A percentile compares a stretch with the other conserved stretches of the same genome.
phyloP scores from a whole-genome alignment of 2,329 filamentous ascomycete species.

The Epichloe uncinata region DNA sequence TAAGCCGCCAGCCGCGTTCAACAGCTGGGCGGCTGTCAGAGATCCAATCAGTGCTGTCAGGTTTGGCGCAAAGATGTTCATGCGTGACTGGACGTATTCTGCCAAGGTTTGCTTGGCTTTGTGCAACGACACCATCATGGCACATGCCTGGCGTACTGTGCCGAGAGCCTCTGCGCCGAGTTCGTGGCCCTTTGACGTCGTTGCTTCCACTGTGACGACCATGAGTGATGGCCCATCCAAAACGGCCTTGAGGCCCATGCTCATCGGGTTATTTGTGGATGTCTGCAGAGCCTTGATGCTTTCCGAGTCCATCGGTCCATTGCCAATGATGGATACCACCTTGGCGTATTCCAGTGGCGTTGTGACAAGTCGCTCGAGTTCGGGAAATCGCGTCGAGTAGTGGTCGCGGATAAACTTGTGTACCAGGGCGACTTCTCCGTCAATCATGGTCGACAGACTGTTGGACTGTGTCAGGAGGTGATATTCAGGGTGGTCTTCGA shows the following conservation, averaged over 20 bases:
- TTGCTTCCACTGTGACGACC: slow-evolving; percentile 91
- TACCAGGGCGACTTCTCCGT: slow-evolving; percentile 80
- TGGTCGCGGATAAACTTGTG: slow-evolving; percentile 96
- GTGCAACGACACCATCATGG: slow-evolving; percentile 80
- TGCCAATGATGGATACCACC: slow-evolving; percentile 83
- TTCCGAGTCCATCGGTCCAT: slow-evolving; percentile 70
- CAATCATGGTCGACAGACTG: slow-evolving; percentile 79
- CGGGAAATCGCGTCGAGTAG: slow-evolving; percentile 86
- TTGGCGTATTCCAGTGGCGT: slow-evolving; percentile 93
- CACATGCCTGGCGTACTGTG: slow-evolving; percentile 62
- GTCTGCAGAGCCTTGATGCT: slow-evolving; percentile 70
- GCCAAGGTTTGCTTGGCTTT: slow-evolving; percentile 76
- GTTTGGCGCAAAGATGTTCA: slow-evolving; percentile 93
- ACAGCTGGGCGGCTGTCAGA: slow-evolving; percentile 86
- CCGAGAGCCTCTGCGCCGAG: slow-evolving; percentile 62
- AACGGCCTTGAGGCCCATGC: slow-evolving; percentile 62
- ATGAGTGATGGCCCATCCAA: slow-evolving; percentile 84
- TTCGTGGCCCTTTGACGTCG: slow-evolving; percentile 69
- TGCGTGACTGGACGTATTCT: slow-evolving; percentile 90
- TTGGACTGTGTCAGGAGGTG: slow-evolving; percentile 80
- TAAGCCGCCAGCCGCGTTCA: slow-evolving; percentile 84
- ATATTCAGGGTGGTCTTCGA: slow-evolving; percentile 89
- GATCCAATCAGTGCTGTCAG: slow-evolving; percentile 83
- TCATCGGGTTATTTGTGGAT: slow-evolving; percentile 65
- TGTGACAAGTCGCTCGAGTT: slow-evolving; percentile 78